Evolutionary conservation across 106 monocot genomes (phyloP), one percentile per base, ranked within the genome.

Genomic region (Triglochin maritima): DNA sequence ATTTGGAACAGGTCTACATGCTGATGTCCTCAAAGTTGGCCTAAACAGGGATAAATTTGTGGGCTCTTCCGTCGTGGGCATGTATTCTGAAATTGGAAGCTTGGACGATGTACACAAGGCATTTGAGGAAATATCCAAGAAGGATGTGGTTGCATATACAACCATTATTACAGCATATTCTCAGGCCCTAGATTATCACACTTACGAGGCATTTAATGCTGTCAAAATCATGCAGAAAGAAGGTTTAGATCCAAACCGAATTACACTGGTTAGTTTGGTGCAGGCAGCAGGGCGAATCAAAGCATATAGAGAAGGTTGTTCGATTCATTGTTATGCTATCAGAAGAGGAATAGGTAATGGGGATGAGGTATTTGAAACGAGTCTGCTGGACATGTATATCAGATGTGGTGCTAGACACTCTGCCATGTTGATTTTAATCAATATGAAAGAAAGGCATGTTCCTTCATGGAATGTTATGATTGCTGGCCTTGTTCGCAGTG

Each of bases 91-190:
- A 51, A 76, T 59, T 60, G 77, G 73, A 52, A 13, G 3, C 7
- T 55, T 71, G 10, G 63, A 78, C 13, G 75, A 80, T 62, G 81
- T 80, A 68, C 60, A 59, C 2, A 16, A 66, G 62, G 84, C 65
- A 61, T 91, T 91, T 66, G 60, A 81, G 14, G 86, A 82, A 53
- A 84, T 91, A 3, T 50, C 73, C 3, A 64, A 79, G 3, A 91
- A 84, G 81, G 87, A 91, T 78, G 42, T 84, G 50, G 78, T 91
- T 63, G 75, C 74, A 17, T 91, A 76, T 49, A 91, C 84, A 2
- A 54, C 90, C 13, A 69, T 91, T 78, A 48, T 91, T 58, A 80
- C 84, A 3, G 86, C 77, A 4, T 87, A 80, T 80, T 69, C 86
- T 13, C 66, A 72, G 63, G 43, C 63, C 42, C n/a, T 60, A n/a